Conservation (phyloP, 805 yeast species). For the Metschnikowia koreensis region DNA sequence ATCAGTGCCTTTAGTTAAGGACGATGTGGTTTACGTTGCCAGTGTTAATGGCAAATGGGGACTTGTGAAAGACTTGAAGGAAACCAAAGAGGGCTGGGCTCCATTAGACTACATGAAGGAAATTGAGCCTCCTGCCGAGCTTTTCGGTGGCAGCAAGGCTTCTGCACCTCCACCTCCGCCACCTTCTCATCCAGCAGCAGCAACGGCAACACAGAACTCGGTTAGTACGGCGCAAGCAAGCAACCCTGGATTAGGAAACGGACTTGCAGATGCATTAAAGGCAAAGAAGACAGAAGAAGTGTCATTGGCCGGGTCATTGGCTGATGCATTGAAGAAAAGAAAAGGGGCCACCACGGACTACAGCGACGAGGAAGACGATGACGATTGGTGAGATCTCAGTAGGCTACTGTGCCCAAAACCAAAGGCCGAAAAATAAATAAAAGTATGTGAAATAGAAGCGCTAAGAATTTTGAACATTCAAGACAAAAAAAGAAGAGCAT, state of each 20-base stretch:
- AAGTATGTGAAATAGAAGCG: no score
- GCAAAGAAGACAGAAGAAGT: constrained; percentile 61
- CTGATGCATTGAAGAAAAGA: constrained; percentile 81
- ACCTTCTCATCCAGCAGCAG: constrained; percentile 20
- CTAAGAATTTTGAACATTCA: no score
- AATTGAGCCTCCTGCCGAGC: constrained; percentile 46
- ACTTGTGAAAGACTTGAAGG: constrained; percentile 74
- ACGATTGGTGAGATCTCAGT: constrained; percentile 23
- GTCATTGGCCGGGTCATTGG: constrained; percentile 77
- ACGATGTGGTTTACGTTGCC: constrained; percentile 68
- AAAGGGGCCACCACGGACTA: constrained; percentile 62
- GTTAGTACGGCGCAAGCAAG: constrained; percentile 16
- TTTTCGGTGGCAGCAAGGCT: constrained; percentile 22
- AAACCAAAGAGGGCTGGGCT: constrained; percentile 89
- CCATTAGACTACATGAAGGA: constrained; percentile 87
- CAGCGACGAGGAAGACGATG: constrained; percentile 67
- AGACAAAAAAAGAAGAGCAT: no score
- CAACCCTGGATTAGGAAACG: constrained; percentile 42
- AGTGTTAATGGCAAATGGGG: constrained; percentile 93
- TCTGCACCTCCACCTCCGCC: constrained; percentile 40
- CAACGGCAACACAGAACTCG: constrained; percentile 21
- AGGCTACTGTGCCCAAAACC: neutral
- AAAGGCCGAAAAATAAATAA: no score
- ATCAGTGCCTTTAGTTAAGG: constrained; percentile 74
- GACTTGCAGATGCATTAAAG: constrained; percentile 67